A percentile compares a stretch with the other conserved stretches of the same genome.
These are phyloP conservation scores for Bisporella sp. DNA, from an alignment of 2,329 filamentous ascomycete genomes.

Conservation along the genomic window DNA sequence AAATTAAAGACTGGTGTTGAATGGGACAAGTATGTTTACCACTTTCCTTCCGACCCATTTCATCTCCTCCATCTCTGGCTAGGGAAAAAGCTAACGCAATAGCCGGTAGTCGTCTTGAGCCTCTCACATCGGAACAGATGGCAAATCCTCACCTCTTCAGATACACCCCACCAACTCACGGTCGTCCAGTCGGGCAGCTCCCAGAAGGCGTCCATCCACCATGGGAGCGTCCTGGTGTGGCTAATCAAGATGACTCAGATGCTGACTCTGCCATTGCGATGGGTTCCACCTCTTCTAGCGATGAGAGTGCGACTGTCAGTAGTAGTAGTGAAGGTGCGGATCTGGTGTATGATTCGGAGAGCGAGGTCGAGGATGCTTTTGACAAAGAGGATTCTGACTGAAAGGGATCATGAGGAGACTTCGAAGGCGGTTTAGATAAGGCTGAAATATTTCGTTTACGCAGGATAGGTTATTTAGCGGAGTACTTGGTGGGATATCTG, in stretches of 20 bases:
- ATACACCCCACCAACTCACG: slow-evolving; percentile 10
- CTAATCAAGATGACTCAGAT: background rate
- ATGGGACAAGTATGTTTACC: slow-evolving; percentile 47
- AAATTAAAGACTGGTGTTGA: slow-evolving; percentile 45
- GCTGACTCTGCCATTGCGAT: background rate
- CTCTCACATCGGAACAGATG: too few relatives aligned
- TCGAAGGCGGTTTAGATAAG: background rate
- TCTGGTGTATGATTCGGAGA: slow-evolving; percentile 12
- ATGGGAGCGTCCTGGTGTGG: background rate
- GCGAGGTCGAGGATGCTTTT: slow-evolving; percentile 12
- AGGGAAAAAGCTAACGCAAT: too few relatives aligned
- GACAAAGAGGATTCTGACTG: background rate
- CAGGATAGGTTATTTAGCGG: background rate
- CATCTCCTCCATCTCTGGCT: too few relatives aligned
- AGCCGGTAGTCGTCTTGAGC: too few relatives aligned
- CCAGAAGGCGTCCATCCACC: slow-evolving; percentile 6
- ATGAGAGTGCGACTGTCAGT: too few relatives aligned
- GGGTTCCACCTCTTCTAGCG: too few relatives aligned
- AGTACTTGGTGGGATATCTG: too few relatives aligned
- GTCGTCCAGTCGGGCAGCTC: slow-evolving; percentile 14
- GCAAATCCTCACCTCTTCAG: slow-evolving; percentile 3
- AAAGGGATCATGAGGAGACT: background rate
- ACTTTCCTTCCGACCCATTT: background rate
- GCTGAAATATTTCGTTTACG: background rate
- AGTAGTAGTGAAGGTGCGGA: too few relatives aligned